phyloP scores from a whole-genome alignment of 352 stramenopile species.

The Globisporangium viniferum region DNA sequence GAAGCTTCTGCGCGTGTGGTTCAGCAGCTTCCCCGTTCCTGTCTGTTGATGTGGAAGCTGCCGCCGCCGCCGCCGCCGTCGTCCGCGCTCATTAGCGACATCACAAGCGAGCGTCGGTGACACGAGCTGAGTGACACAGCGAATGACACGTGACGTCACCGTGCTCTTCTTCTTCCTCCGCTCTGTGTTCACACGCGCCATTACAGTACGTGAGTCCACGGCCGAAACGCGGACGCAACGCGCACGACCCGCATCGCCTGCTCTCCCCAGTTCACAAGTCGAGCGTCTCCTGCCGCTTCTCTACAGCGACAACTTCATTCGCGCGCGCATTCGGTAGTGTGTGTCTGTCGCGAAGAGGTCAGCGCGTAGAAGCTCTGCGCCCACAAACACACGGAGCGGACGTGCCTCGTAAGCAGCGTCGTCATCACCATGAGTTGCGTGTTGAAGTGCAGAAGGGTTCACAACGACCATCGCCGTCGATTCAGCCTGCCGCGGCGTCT shows the following conservation, averaged over 20 bases:
- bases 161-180: background rate
- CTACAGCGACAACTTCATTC: background rate
- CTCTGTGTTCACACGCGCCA: background rate
- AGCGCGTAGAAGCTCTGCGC: background rate
- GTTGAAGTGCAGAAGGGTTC: background rate
- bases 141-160: background rate
- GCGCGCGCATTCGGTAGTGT: background rate
- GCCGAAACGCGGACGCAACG: background rate
- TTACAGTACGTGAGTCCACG: background rate
- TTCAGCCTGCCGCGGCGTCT: background rate
- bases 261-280: background rate
- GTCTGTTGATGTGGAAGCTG: constrained; percentile 1
- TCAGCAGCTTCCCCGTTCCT: background rate
- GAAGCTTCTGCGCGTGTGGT: constrained; percentile 2
- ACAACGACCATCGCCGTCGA: background rate
- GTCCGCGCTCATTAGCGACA: background rate
- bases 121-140: background rate
- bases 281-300: background rate
- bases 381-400: background rate
- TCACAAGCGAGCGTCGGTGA: background rate
- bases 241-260: background rate
- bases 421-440: background rate
- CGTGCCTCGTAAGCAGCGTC: background rate
- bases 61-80: background rate
- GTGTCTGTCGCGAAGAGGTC: background rate